phyloP scores from a whole-genome alignment of 495 filamentous ascomycete genomes.

The Amorphotheca resinae region DNA sequence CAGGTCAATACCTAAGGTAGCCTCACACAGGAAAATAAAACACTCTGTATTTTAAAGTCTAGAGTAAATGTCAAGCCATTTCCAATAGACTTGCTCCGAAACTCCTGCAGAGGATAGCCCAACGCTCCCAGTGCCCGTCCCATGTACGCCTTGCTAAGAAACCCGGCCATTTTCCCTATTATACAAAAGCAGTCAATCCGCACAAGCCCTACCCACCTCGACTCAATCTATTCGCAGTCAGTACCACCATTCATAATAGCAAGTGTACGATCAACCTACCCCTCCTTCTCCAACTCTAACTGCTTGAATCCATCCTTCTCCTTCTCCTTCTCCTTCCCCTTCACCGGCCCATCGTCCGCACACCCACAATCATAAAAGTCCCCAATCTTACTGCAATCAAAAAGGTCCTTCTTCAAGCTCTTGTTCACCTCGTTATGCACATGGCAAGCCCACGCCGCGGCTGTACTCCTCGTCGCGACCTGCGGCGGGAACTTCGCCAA shows the following conservation, averaged over 20 bases:
- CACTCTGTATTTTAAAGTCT: too few relatives aligned
- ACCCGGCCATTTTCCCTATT: too few relatives aligned
- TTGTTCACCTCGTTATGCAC: slow-evolving; percentile 93
- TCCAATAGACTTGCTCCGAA: too few relatives aligned
- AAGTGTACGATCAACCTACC: too few relatives aligned
- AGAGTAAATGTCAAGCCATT: too few relatives aligned
- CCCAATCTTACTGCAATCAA: slow-evolving; percentile 82
- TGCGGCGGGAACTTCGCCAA: slow-evolving; percentile 82
- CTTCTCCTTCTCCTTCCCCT: slow-evolving; percentile 8
- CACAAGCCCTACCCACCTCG: slow-evolving; percentile 12
- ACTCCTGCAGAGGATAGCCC: too few relatives aligned
- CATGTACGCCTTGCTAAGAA: slow-evolving; percentile 15
- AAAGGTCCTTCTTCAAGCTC: slow-evolving; percentile 63
- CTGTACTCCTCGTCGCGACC: slow-evolving; percentile 66
- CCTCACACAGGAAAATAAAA: too few relatives aligned
- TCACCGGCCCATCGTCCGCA: slow-evolving; percentile 47
- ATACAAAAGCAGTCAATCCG: background rate
- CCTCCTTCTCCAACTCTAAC: slow-evolving; percentile 30
- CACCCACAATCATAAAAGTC: slow-evolving; percentile 96
- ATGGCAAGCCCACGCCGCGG: slow-evolving; percentile 85
- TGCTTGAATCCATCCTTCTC: slow-evolving; percentile 14
- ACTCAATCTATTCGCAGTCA: slow-evolving; percentile 14
- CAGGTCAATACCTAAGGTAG: too few relatives aligned
- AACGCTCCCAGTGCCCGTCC: background rate
- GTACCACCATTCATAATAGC: too few relatives aligned